Conservation (phyloP, 2,329 filamentous ascomycete genomes). For the Fusarium abutilonis region DNA sequence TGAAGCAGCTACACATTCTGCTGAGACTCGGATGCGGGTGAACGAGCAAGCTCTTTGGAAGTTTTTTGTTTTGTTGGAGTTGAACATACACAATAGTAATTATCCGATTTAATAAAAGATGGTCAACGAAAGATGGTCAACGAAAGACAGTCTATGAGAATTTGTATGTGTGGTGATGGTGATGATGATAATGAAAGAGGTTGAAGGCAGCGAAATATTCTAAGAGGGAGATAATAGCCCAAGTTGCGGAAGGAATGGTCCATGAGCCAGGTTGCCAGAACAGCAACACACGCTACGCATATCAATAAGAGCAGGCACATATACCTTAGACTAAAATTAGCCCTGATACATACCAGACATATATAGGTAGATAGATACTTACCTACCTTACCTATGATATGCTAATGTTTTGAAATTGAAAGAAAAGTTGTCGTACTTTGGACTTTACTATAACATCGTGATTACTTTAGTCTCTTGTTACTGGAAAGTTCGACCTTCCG, state of each 20-base stretch:
- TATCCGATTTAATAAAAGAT: not conserved
- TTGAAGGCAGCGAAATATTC: not conserved
- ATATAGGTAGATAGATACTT: too few relatives aligned
- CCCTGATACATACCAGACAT: too few relatives aligned
- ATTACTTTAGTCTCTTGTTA: too few relatives aligned
- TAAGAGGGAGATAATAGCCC: not conserved
- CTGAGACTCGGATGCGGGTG: not conserved
- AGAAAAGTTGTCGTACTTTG: too few relatives aligned
- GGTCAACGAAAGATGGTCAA: constrained; percentile 10
- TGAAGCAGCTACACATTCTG: constrained; percentile 46
- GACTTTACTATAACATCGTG: too few relatives aligned
- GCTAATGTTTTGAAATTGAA: too few relatives aligned
- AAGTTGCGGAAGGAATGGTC: not conserved
- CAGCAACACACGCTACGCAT: constrained; percentile 18
- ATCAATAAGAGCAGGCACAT: too few relatives aligned
- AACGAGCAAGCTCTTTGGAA: not conserved
- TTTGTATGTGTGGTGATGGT: not conserved
- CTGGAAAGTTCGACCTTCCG: too few relatives aligned
- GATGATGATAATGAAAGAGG: not conserved
- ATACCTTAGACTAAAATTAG: too few relatives aligned
- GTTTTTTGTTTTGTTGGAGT: not conserved
- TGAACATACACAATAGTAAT: constrained; percentile 1
- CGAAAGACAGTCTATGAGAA: not conserved
- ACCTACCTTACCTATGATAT: too few relatives aligned
- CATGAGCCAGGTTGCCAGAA: constrained; percentile 25